Percentiles rank a stretch among this genome's conserved stretches.
phyloP scores from a whole-genome alignment of 371 early-diverging fungal genomes.

The Mucor velutinosus region DNA sequence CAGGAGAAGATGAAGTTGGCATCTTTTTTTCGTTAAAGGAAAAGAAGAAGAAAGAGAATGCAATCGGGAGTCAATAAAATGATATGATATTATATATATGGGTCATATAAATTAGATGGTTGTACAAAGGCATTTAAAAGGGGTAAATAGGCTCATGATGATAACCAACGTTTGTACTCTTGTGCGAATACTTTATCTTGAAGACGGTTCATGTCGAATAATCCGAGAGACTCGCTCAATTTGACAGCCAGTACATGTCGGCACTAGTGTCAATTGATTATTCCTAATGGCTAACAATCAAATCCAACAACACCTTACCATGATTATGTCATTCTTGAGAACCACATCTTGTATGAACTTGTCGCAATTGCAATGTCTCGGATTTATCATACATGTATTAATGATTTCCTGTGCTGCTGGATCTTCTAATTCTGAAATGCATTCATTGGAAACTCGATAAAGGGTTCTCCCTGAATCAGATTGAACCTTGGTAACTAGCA shows the following conservation, averaged over 20 bases:
- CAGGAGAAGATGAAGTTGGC: slow-evolving; percentile 2
- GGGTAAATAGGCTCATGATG: slow-evolving; percentile 6
- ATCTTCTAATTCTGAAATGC: background rate
- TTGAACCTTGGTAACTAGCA: slow-evolving; percentile 11
- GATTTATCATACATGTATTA: slow-evolving; percentile 19
- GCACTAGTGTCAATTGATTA: slow-evolving; percentile 15
- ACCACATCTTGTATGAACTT: slow-evolving; percentile 4
- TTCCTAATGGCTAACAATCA: background rate
- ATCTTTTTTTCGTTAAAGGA: background rate
- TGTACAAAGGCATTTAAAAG: background rate
- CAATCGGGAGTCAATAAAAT: background rate
- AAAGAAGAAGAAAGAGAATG: background rate
- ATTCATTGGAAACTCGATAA: slow-evolving; percentile 24
- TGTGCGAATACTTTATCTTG: slow-evolving; percentile 27
- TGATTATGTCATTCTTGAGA: background rate
- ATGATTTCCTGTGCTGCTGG: background rate
- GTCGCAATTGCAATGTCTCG: slow-evolving; percentile 27
- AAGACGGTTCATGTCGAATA: background rate
- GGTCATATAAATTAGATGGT: background rate
- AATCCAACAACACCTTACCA: slow-evolving; percentile 11
- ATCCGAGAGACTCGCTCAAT: slow-evolving; percentile 14
- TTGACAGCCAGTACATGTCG: slow-evolving; percentile 26
- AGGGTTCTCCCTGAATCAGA: slow-evolving; percentile 21
- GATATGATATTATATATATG: background rate
- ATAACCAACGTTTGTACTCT: slow-evolving; percentile 19